These are phyloP conservation scores for Akebia trifoliata DNA, from an alignment of 164 flowering plant genomes.

Conservation along the genomic window DNA sequence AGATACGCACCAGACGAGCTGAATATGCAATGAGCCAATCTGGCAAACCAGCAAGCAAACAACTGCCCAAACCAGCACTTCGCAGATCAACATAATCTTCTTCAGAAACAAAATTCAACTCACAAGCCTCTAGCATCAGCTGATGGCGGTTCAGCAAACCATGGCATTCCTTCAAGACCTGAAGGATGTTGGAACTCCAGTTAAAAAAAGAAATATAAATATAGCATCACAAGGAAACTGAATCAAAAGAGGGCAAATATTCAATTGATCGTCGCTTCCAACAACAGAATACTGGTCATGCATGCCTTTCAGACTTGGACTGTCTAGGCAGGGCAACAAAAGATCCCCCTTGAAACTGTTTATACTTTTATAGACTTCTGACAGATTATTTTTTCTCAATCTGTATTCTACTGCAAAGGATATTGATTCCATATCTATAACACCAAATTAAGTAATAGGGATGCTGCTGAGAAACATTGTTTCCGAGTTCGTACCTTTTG, in stretches of 20 bases:
- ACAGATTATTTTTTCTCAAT: not conserved
- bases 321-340: not conserved
- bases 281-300: not conserved
- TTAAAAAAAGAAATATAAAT: constrained; percentile 5
- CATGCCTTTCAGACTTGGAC: not conserved
- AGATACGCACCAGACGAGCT: constrained; percentile 69
- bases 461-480: not conserved
- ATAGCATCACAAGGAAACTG: constrained; percentile 1
- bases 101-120: constrained; percentile 67
- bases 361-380: too few species aligned
- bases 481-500: constrained; percentile 53
- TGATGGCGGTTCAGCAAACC: constrained; percentile 77
- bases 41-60: constrained; percentile 93
- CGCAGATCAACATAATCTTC: constrained; percentile 85
- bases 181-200: constrained; percentile 9
- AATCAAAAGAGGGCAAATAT: not conserved
- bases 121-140: constrained; percentile 90
- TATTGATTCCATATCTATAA: not conserved
- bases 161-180: constrained; percentile 93
- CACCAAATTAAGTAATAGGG: not conserved
- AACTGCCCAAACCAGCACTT: constrained; percentile 87
- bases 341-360: not conserved
- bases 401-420: not conserved
- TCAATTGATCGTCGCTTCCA: not conserved
- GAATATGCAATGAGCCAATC: constrained; percentile 95